Evolutionary conservation across 345 rosid species (phyloP), one percentile per base, ranked within the genome.

Genomic region (Mallotus nudiflorus): DNA sequence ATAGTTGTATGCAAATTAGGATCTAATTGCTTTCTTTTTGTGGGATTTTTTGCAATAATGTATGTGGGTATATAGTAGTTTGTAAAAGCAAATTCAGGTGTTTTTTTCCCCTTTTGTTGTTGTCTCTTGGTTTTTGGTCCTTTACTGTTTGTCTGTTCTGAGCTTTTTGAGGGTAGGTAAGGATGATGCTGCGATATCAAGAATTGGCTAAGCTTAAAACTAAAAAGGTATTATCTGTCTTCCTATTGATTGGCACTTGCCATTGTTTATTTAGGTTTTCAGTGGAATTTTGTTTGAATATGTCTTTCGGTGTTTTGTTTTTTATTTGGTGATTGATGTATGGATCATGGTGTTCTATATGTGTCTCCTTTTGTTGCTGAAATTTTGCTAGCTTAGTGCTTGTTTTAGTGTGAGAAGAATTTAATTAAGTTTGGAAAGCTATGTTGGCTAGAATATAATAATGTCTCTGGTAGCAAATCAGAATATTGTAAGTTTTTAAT

Each of bases 131-230:
- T 15, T 6, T 70, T 67, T 62, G 29, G 11, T 62, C 28, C 6
- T 20, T n/a, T 16, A 29, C 15, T 33, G 1, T 18, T n/a, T 12
- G 39, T 28, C 28, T 15, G 24, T 13, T n/a, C n/a, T n/a, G n/a
- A n/a, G n/a, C 14, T 35, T 27, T 4, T 44, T 18, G 42, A 24
- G 35, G 1, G 55, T n/a, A 29, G 13, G 57, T 9, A 56, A 83
- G 62, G 85, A 83, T 80, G 89, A 83, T 85, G 86, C 81, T 87
- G 70, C 83, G 68, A 45, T 87, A 71, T 27, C 24, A 65, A 18
- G 84, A 82, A 65, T 76, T 82, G 13, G 74, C 82, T 0, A 83
- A 74, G 78, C 86, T 85, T 72, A 81, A 64, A 65, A 80, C 91
- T 45, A 79, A 66, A 70, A 82, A 75, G 85, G 91, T 87, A 65